phyloP scores from a whole-genome alignment of 768 basidiomycete species.

The Calocera cornea region DNA sequence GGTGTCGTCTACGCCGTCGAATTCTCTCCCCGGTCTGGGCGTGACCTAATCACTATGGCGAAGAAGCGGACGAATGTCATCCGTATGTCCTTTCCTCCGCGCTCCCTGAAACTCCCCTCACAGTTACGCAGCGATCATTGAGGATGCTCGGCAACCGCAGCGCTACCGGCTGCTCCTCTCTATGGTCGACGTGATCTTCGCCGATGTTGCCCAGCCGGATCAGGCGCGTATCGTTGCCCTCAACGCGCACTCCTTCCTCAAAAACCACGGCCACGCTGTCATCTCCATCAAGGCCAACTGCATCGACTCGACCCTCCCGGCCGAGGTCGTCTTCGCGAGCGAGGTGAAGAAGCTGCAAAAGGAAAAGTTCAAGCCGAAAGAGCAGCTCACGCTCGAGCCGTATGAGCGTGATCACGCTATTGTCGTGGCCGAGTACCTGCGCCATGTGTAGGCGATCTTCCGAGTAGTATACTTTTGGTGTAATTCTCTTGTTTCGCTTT shows the following conservation, averaged over 20 bases:
- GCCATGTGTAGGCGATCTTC: conserved; percentile 14
- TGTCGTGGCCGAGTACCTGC: conserved; percentile 25
- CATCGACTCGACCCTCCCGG: conserved; percentile 88
- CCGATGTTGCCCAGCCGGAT: conserved; percentile 96
- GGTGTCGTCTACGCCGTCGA: conserved; percentile 97
- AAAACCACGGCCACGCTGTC: conserved; percentile 79
- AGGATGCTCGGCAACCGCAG: conserved; percentile 92
- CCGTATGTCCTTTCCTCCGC: conserved; percentile 43
- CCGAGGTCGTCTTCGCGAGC: conserved; percentile 76
- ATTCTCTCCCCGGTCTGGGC: conserved; percentile 90
- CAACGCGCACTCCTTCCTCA: conserved; percentile 93
- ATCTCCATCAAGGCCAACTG: conserved; percentile 99
- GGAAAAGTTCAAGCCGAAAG: conserved; percentile 78
- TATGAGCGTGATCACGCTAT: conserved; percentile 30
- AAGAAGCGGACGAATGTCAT: conserved; percentile 99
- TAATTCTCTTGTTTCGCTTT: background rate
- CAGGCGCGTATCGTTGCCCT: conserved; percentile 91
- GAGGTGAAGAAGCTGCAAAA: conserved; percentile 73
- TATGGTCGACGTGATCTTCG: conserved; percentile 93
- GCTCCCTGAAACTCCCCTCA: background rate
- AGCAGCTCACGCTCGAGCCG: conserved; percentile 84
- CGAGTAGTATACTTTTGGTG: background rate
- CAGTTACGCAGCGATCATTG: conserved; percentile 61
- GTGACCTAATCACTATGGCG: conserved; percentile 97
- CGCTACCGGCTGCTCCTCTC: conserved; percentile 95